These are phyloP conservation scores for Hysterium pulicare DNA, from an alignment of 2,329 filamentous ascomycete genomes.

Conservation along the genomic window DNA sequence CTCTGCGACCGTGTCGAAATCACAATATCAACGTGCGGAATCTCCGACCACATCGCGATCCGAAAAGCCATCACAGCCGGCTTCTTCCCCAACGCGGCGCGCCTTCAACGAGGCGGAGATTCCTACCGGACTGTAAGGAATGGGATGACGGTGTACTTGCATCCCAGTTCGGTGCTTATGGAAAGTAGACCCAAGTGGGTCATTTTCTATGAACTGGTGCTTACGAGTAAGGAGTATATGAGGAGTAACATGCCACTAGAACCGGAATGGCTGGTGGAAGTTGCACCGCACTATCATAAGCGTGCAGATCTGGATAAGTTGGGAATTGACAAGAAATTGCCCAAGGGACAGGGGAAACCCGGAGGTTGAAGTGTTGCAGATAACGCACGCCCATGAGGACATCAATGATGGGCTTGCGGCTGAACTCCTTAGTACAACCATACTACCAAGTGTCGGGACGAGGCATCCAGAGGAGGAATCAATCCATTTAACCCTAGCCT, in stretches of 20 bases:
- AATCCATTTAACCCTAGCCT: no score
- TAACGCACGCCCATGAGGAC: no score
- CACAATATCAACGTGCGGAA: conserved; percentile 62
- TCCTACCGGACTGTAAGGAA: conserved; percentile 91
- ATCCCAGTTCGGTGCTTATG: conserved; percentile 80
- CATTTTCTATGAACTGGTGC: conserved; percentile 79
- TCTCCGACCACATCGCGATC: conserved; percentile 71
- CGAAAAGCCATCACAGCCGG: conserved; percentile 85
- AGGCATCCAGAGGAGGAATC: no score
- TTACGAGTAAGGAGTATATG: conserved; percentile 91
- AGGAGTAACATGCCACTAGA: conserved; percentile 81
- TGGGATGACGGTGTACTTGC: conserved; percentile 83
- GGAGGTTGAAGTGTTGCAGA: conserved; percentile 5
- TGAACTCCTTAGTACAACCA: no score
- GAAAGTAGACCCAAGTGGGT: conserved; percentile 80
- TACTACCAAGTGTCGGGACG: no score
- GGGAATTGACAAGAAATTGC: conserved; percentile 71
- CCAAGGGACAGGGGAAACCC: conserved; percentile 52
- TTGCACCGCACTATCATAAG: conserved; percentile 94
- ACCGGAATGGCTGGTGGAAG: conserved; percentile 78
- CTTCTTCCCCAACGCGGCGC: conserved; percentile 90
- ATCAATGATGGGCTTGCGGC: no score
- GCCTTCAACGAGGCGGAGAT: conserved; percentile 78
- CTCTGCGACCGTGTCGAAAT: conserved; percentile 94
- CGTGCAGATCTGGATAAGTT: conserved; percentile 81